These are phyloP conservation scores for Fusarium irregulare DNA, from an alignment of 2,329 filamentous ascomycete species.

Conservation along the genomic window DNA sequence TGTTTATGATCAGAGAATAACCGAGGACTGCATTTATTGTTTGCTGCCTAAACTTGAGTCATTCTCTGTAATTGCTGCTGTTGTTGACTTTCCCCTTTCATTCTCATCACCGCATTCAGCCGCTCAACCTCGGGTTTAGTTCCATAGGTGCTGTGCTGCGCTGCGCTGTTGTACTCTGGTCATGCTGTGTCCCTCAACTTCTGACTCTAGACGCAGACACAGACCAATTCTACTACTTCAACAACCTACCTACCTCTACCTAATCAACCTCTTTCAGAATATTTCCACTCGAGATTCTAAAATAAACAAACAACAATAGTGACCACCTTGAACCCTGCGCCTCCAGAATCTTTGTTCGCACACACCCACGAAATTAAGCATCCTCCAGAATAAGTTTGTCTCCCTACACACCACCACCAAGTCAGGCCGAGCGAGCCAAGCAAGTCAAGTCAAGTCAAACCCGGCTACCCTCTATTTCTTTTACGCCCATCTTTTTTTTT, in stretches of 20 bases:
- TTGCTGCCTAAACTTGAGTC: conserved; percentile 22
- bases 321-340: background rate
- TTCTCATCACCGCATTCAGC: conserved; percentile 12
- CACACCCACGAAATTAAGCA: conserved; percentile 20
- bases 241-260: too few relatives aligned
- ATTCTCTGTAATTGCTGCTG: conserved; percentile 6
- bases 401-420: conserved; percentile 25
- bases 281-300: background rate
- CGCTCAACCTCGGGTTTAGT: conserved; percentile 29
- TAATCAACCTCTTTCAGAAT: background rate
- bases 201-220: background rate
- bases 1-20: background rate
- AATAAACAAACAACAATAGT: background rate
- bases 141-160: background rate
- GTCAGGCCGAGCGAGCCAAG: background rate
- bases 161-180: background rate
- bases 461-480: conserved; percentile 30
- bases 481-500: conserved; percentile 17
- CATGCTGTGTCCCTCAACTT: conserved; percentile 8
- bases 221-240: background rate
- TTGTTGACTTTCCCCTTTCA: conserved; percentile 4
- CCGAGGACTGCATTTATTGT: background rate
- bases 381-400: background rate
- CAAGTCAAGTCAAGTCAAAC: conserved; percentile 7
- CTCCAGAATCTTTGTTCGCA: conserved; percentile 3